These are phyloP conservation scores for Ophiocordyceps robertsii DNA, from an alignment of 2,329 filamentous ascomycete species.

Conservation along the genomic window DNA sequence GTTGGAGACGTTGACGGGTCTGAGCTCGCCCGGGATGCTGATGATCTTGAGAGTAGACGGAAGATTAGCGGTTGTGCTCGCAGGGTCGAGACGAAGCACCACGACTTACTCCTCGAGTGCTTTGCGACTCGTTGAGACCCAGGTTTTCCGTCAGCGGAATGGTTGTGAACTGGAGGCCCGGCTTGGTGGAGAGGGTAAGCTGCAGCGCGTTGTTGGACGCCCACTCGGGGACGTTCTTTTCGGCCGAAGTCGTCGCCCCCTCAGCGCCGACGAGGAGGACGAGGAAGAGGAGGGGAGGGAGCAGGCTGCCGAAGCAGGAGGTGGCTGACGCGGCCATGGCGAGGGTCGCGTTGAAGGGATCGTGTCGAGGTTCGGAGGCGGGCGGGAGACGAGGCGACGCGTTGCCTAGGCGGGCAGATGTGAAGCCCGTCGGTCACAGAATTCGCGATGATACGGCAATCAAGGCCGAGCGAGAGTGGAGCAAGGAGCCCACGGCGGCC, in stretches of 20 bases:
- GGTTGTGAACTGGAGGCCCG: slow-evolving; percentile 24
- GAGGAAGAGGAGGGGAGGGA: slow-evolving; percentile 6
- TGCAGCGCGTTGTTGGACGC: slow-evolving; percentile 25
- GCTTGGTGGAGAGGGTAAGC: slow-evolving; percentile 20
- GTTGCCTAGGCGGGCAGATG: background rate
- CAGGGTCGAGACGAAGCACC: slow-evolving; percentile 2
- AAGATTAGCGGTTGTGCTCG: slow-evolving; percentile 1
- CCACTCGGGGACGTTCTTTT: slow-evolving; percentile 24
- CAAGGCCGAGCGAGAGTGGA: background rate
- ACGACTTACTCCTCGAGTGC: slow-evolving; percentile 20
- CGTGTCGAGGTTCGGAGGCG: background rate
- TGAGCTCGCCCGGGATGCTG: slow-evolving; percentile 28
- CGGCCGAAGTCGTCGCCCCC: slow-evolving; percentile 19
- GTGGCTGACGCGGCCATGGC: background rate
- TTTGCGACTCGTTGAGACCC: slow-evolving; percentile 27
- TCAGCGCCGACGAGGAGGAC: slow-evolving; percentile 17
- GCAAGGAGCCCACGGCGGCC: background rate
- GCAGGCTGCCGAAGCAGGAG: background rate
- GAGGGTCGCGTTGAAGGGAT: background rate
- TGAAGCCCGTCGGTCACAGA: background rate
- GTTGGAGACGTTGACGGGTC: slow-evolving; percentile 28
- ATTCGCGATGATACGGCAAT: background rate
- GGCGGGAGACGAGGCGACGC: background rate
- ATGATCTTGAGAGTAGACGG: slow-evolving; percentile 20
- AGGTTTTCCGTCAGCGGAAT: slow-evolving; percentile 29